Evolutionary conservation across 2,329 filamentous ascomycete species (phyloP), one percentile per base, ranked within the genome.

Genomic region (Aspergillaceae sp.): DNA sequence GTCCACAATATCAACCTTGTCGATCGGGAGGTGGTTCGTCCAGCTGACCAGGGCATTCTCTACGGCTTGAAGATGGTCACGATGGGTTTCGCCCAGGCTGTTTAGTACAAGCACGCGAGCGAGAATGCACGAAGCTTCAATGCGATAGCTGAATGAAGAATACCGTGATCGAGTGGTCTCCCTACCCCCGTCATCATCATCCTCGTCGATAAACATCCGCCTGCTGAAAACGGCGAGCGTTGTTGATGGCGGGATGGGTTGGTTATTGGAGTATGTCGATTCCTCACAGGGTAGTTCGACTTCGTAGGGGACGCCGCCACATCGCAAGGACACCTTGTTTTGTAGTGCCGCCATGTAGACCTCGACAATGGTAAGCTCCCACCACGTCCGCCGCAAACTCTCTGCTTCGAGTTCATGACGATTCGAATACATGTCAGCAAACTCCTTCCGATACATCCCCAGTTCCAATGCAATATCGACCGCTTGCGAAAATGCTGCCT

Each of bases 351-450:
- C 84, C 55, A 92, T 78, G 76, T 90, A 84, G 42, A 85, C 86
- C 57, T 94, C 87, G 7, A 85, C 78, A 29, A 86, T 77, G 58
- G 83, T 89, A 29, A 86, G 58, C 56, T 78, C 87, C 89, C 89
- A 94, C 88, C 88, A 95, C 1, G 88, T 95, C 50, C 89, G 74
- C 29, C 87, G 78, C 78, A 86, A 85, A 60, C 84, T 87, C 65
- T 95, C 89, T 59, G 91, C 86, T 11, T 90, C 61, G 1, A 86
- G 71, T 0, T 55, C 50, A 79, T 76, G 5, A 83, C 82, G 51
- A 10, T 54, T 29, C 29, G 53, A 54, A 9, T 54, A 41, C 8
- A 61, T 54, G 1, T 56, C 43, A 6, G 64, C 63, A 62, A 83
- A 94, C 0, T 78, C 75, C 43, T 78, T 72, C 3, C 78, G 78